Evolutionary conservation across 148 eudicot genomes (phyloP).

Genomic region (Chenopodium album): DNA sequence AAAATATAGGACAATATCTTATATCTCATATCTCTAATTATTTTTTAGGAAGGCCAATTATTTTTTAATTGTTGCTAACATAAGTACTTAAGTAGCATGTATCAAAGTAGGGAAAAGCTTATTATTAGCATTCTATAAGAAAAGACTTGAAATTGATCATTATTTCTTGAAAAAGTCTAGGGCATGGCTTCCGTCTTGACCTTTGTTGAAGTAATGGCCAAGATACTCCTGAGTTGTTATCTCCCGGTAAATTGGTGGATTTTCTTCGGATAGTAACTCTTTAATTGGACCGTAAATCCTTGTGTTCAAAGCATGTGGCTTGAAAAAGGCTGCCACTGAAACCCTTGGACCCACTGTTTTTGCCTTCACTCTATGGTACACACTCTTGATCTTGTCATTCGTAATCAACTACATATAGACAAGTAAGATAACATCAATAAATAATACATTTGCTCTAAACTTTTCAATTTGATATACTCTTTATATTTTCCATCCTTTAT

Average conservation of each 20-base stretch:
- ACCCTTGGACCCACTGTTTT: constrained; percentile 46
- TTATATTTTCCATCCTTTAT: no score
- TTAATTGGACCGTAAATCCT: constrained; percentile 56
- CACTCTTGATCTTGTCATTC: constrained; percentile 59
- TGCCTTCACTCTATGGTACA: constrained; percentile 50
- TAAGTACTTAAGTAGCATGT: neutral
- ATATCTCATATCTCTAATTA: no score
- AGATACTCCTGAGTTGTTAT: constrained; percentile 35
- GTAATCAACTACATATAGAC: constrained; percentile 38
- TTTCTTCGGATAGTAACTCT: constrained; percentile 49
- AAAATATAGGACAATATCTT: no score
- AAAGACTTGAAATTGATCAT: neutral
- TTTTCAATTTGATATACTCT: no score
- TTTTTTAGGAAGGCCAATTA: no score
- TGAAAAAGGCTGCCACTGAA: constrained; percentile 59
- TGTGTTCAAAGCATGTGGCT: constrained; percentile 22
- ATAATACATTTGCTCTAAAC: neutral
- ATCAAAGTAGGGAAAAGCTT: neutral
- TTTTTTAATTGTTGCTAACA: no score
- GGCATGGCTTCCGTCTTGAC: constrained; percentile 41
- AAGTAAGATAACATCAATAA: neutral
- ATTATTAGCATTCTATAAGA: neutral
- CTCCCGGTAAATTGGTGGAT: constrained; percentile 47
- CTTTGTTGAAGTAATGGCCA: constrained; percentile 30
- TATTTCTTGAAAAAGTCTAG: constrained; percentile 29